Evolutionary conservation across 257 asterid species (phyloP), one percentile per base, ranked within the genome.

Genomic region (Rhazya stricta): DNA sequence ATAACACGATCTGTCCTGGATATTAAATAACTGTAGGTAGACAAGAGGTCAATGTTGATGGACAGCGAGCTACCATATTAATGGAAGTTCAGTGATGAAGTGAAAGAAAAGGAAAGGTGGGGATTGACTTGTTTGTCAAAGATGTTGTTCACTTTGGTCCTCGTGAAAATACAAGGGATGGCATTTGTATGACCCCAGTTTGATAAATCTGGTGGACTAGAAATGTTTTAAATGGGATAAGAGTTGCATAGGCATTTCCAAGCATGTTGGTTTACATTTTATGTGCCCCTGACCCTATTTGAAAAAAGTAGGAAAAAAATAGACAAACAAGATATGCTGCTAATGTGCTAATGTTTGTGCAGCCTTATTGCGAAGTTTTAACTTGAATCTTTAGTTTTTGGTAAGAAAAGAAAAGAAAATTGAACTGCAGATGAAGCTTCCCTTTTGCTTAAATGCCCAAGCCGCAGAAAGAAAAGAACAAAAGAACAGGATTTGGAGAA

Each of bases 41-140:
- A n/a, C n/a, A 67, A 76, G 80, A 36, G 71, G 76, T 67, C 81
- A 75, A 67, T 45, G 80, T 84, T 75, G 71, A 50, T 82, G 82
- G 86, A 74, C 80, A 69, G 70, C 58, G 81, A 78, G 78, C 85
- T 80, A 79, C 84, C 84, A 39, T 78, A 86, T 71, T 83, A 73
- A 81, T 81, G 81, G 72, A 71, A 48, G 32, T 74, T 80, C 70
- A 69, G 77, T 37, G 42, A 25, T 51, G n/a, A 58, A 65, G 29
- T 63, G 23, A 25, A 11, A 23, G 16, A n/a, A n/a, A n/a, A n/a
- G n/a, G n/a, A n/a, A n/a, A n/a, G n/a, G n/a, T n/a, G n/a, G n/a
- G n/a, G n/a, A n/a, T n/a, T n/a, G 54, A 53, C 42, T 34, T 74
- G 45, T 41, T 71, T 46, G 56, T 70, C 65, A 36, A 42, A 50